These are phyloP conservation scores for Coniochaeta sp. DNA, from an alignment of 2,329 filamentous ascomycete species.

Conservation along the genomic window DNA sequence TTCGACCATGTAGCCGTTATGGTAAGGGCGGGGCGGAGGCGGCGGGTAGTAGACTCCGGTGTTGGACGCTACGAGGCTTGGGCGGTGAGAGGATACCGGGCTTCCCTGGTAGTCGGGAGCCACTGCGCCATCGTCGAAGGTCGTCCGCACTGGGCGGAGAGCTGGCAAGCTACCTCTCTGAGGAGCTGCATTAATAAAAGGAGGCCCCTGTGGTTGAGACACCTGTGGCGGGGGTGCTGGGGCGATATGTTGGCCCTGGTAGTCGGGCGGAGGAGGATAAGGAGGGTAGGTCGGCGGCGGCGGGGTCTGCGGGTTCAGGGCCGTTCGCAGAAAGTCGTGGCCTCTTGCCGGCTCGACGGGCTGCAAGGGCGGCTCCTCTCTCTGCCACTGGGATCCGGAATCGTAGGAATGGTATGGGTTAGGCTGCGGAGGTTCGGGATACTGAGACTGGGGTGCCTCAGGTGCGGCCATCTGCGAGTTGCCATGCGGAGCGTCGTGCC, in stretches of 20 bases:
- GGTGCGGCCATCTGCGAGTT: not conserved
- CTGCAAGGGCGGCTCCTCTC: conserved; percentile 2
- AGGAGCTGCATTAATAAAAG: conserved; percentile 21
- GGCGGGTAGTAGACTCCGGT: conserved; percentile 27
- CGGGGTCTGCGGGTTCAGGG: conserved; percentile 22
- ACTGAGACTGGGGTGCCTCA: conserved; percentile 1
- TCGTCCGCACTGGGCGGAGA: conserved; percentile 25
- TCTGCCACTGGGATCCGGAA: not conserved
- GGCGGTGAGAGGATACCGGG: conserved; percentile 10
- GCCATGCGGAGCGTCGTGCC: not conserved
- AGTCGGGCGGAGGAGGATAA: conserved; percentile 17
- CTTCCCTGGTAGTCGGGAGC: conserved; percentile 13
- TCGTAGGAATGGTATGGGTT: conserved; percentile 3
- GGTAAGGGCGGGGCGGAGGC: conserved; percentile 23
- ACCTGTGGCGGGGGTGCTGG: not conserved
- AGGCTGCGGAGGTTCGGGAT: conserved; percentile 1
- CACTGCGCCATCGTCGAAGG: conserved; percentile 17
- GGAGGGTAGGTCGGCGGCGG: conserved; percentile 2
- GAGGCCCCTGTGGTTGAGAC: conserved; percentile 13
- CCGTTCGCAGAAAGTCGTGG: conserved; percentile 28
- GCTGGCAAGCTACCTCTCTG: conserved; percentile 21
- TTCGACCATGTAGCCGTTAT: conserved; percentile 24
- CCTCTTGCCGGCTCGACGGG: conserved; percentile 10
- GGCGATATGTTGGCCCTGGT: conserved; percentile 4
- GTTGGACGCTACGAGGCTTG: conserved; percentile 21